A percentile compares a stretch with the other conserved stretches of the same genome.
Conservation (phyloP, 73 alveolate species). For the Paraurostyla sp. region DNA sequence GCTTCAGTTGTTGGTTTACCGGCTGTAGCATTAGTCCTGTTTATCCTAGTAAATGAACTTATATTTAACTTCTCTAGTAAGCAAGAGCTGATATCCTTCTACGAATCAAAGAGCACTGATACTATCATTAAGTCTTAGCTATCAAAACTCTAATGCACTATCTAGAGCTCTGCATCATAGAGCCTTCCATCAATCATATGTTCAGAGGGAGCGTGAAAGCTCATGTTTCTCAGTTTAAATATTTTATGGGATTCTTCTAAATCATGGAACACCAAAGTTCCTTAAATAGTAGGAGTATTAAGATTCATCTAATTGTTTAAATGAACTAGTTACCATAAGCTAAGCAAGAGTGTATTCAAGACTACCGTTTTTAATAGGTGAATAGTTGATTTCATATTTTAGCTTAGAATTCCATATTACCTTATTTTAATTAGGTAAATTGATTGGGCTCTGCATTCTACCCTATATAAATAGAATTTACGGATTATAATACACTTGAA, state of each 20-base stretch:
- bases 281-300: not conserved
- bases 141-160: not conserved
- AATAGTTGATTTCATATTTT: conserved; percentile 6
- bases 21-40: not conserved
- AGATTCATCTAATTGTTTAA: not conserved
- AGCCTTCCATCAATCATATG: not conserved
- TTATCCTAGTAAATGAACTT: not conserved
- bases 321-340: not conserved
- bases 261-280: conserved; percentile 4
- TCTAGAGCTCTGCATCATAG: conserved; percentile 45
- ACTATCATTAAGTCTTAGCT: not conserved
- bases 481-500: not conserved
- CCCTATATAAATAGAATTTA: not conserved
- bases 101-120: conserved; percentile 8
- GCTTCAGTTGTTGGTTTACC: not conserved
- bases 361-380: not conserved
- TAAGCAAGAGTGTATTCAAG: conserved; percentile 14
- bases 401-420: not conserved
- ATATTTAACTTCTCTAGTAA: not conserved
- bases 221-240: conserved; percentile 4
- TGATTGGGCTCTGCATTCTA: not conserved
- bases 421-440: not conserved
- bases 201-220: conserved; percentile 52
- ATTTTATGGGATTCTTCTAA: not conserved
- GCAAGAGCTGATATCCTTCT: conserved; percentile 43